phyloP scores from a whole-genome alignment of 1,284 basidiomycete species.

The Fomitopsis schrenkii region DNA sequence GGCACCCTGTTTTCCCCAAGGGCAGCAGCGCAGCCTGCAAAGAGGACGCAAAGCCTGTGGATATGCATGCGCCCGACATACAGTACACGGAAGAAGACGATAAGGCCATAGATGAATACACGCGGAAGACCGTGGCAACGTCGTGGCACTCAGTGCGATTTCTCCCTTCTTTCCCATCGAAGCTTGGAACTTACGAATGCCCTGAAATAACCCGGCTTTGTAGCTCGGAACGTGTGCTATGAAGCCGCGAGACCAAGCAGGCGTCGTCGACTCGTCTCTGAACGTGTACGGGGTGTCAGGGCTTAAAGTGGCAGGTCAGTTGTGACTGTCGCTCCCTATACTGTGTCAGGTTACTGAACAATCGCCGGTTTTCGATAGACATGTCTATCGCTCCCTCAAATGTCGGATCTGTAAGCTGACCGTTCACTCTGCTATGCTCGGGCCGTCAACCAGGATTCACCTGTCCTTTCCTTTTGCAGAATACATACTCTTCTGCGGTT shows the following conservation, averaged over 20 bases:
- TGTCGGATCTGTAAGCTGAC: constrained; percentile 17
- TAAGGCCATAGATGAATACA: constrained; percentile 59
- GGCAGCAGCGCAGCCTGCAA: constrained; percentile 12
- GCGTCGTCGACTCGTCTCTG: constrained; percentile 67
- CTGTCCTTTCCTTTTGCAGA: not conserved
- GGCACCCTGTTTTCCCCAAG: constrained; percentile 28
- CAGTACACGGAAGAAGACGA: constrained; percentile 60
- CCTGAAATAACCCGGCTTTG: not conserved
- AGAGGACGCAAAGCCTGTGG: constrained; percentile 10
- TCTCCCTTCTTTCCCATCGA: no score
- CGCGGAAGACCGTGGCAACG: constrained; percentile 26
- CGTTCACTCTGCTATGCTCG: not conserved
- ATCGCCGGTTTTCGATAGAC: constrained; percentile 26
- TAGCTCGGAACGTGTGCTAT: constrained; percentile 44
- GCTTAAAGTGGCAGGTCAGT: constrained; percentile 47
- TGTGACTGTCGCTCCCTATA: no score
- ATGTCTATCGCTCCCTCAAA: constrained; percentile 60
- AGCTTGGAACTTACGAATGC: no score
- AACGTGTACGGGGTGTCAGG: constrained; percentile 71
- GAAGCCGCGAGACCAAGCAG: constrained; percentile 68
- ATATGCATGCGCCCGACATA: constrained; percentile 34
- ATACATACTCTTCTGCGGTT: not conserved
- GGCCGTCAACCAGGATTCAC: not conserved
- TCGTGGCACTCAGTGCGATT: constrained; percentile 24
- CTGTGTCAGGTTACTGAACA: no score